A percentile compares a stretch with the other conserved stretches of the same genome.
These are phyloP conservation scores for Arthrobotrys entomopaga DNA, from an alignment of 2,329 filamentous ascomycete genomes.

Conservation along the genomic window DNA sequence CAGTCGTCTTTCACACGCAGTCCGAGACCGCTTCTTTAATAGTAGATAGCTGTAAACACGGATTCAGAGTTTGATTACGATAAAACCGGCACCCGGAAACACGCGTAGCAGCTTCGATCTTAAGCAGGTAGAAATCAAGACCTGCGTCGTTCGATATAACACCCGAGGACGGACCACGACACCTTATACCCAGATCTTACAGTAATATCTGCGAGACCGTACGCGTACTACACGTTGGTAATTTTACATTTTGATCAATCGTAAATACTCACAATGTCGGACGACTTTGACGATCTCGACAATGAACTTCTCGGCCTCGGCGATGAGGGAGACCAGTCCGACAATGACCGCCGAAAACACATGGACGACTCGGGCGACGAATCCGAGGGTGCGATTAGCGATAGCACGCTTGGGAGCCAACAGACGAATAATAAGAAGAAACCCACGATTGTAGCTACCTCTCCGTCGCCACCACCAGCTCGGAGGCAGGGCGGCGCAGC, in stretches of 20 bases:
- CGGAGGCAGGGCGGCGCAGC: conserved; percentile 3
- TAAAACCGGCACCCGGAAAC: conserved; percentile 1
- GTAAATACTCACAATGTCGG: conserved; percentile 34
- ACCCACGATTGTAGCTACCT: conserved; percentile 20
- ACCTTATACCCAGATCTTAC: neutral
- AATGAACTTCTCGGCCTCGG: conserved; percentile 53
- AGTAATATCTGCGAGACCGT: neutral
- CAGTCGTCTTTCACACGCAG: neutral
- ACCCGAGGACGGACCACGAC: too few species aligned
- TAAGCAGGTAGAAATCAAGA: too few species aligned
- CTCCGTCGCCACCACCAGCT: conserved; percentile 32
- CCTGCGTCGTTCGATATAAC: too few species aligned
- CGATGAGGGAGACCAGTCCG: conserved; percentile 45
- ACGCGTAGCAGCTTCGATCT: neutral
- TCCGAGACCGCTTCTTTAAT: neutral
- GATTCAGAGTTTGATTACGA: neutral
- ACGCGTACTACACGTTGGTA: neutral
- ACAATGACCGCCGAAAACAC: conserved; percentile 30
- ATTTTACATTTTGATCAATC: conserved; percentile 1
- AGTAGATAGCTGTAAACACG: conserved; percentile 4
- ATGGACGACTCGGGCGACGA: conserved; percentile 39
- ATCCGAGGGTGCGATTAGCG: conserved; percentile 48
- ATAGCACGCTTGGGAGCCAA: conserved; percentile 47
- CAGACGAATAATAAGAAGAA: conserved; percentile 24
- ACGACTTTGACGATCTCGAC: conserved; percentile 53